phyloP scores from a whole-genome alignment of 371 early-diverging fungal species.

The Mortierella sp. region DNA sequence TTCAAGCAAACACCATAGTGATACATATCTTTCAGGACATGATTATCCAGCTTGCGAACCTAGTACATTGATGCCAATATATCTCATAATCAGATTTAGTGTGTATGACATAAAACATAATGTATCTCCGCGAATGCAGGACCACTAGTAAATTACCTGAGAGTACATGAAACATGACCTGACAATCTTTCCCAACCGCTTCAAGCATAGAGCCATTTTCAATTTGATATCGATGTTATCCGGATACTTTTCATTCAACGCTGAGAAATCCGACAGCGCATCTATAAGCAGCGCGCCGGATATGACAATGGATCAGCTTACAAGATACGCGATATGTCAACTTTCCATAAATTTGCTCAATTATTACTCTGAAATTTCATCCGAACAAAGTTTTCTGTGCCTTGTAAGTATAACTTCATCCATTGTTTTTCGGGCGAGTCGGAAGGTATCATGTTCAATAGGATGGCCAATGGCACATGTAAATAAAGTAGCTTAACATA shows the following conservation, averaged over 20 bases:
- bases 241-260: conserved; percentile 29
- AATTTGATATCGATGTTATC: conserved; percentile 33
- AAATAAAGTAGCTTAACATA: conserved; percentile 25
- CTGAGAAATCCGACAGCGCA: conserved; percentile 24
- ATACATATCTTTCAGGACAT: conserved; percentile 33
- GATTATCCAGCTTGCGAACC: conserved; percentile 34
- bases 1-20: conserved; percentile 38
- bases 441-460: conserved; percentile 33
- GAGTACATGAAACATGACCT: conserved; percentile 21
- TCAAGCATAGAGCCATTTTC: conserved; percentile 31
- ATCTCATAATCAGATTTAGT: background rate
- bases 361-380: conserved; percentile 34
- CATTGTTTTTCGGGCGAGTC: conserved; percentile 25
- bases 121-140: no score
- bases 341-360: background rate
- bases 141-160: conserved; percentile 13
- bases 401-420: conserved; percentile 45
- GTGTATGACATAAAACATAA: background rate
- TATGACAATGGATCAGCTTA: background rate
- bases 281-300: background rate
- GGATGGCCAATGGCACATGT: conserved; percentile 18
- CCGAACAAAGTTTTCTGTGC: conserved; percentile 25
- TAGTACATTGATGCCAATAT: conserved; percentile 4
- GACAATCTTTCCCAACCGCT: conserved; percentile 29
- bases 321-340: background rate